phyloP scores from a whole-genome alignment of 805 yeast genomes.

The Kazachstania bromeliacearum region DNA sequence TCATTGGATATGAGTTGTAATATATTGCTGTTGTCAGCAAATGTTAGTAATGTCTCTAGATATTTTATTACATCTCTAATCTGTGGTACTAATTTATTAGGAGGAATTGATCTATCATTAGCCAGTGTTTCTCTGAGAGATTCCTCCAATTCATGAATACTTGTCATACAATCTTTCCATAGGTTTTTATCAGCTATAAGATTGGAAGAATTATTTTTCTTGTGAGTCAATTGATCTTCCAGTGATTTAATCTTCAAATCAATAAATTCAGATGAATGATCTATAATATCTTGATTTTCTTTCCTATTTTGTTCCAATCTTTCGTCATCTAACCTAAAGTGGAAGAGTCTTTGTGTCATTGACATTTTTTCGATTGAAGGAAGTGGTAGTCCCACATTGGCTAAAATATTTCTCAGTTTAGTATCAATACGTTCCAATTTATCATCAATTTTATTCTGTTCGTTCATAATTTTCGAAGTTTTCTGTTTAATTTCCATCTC shows the following conservation, averaged over 20 bases:
- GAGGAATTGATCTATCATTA: neutral
- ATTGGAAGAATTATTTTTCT: slow-evolving; percentile 16
- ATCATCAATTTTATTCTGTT: slow-evolving; percentile 8
- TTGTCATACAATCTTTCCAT: slow-evolving; percentile 19
- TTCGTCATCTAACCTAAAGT: slow-evolving; percentile 6
- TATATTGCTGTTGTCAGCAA: slow-evolving; percentile 5
- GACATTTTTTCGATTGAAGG: slow-evolving; percentile 3
- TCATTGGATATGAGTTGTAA: slow-evolving; percentile 13
- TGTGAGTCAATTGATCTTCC: slow-evolving; percentile 16
- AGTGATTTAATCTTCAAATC: slow-evolving; percentile 17
- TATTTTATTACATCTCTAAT: slow-evolving; percentile 3
- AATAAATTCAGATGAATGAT: slow-evolving; percentile 18
- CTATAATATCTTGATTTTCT: slow-evolving; percentile 12
- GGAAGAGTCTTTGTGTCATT: slow-evolving; percentile 9
- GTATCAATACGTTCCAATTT: slow-evolving; percentile 9
- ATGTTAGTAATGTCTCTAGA: slow-evolving; percentile 1
- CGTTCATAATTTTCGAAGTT: slow-evolving; percentile 8
- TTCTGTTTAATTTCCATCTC: slow-evolving; percentile 16
- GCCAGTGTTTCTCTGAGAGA: slow-evolving; percentile 5
- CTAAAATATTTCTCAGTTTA: slow-evolving; percentile 7
- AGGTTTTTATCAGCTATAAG: slow-evolving; percentile 10
- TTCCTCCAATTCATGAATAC: slow-evolving; percentile 17
- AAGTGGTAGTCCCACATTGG: slow-evolving; percentile 2
- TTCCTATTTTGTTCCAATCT: slow-evolving; percentile 5
- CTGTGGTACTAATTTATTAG: neutral